Base-by-base conservation (phyloP, 2,329 filamentous ascomycete genomes). In the Xenoacremonium recifei region DNA sequence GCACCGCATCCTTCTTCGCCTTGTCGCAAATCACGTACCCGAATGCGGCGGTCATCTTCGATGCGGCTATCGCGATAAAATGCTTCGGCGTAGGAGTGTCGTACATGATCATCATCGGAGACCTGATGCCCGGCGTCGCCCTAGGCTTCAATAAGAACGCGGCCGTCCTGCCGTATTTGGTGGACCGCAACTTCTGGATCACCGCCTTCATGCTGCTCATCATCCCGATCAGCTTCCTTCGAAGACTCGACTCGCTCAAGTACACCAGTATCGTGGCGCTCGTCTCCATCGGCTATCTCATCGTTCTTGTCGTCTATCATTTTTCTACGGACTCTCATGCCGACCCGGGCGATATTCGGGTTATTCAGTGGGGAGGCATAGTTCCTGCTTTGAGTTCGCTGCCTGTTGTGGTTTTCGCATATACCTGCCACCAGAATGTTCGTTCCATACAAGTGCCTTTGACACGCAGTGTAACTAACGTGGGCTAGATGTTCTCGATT, bases 401-500 rank as follows among this genome's bases (percentile, higher is more conserved):
- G 50, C 93, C 93, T 0, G 90, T 99, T 39, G 91, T 97, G 42
- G 89, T 99, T 3, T 99, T 99, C 73, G 93, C 92, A n/a, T 99
- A 97, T 64, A 99, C 93, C 2, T 99, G 93, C 64, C 93, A 99
- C 66, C 93, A 99, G 61, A 99, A 99, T 63, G 89, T 93, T 70
- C 52, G 80, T 18, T 6, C 19, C 21, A 4, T n/a, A n/a, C n/a
- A n/a, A n/a, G n/a, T n/a, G n/a, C n/a, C n/a, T n/a, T n/a, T n/a
- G n/a, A n/a, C n/a, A n/a, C n/a, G n/a, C 16, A 3, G 21, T 31
- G 5, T n/a, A 19, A 42, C 39, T 57, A 41, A 41, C 17, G 7
- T 12, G 1, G 21, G 2, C 1, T 54, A 93, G 88, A 99, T 99
- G 93, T 99, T 99, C 64, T 96, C 92, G 10, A 95, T 99, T 52